A percentile compares a stretch with the other conserved stretches of the same genome.
These are phyloP conservation scores for Acrocalymma vagum DNA, from an alignment of 2,329 filamentous ascomycete species.

Conservation along the genomic window DNA sequence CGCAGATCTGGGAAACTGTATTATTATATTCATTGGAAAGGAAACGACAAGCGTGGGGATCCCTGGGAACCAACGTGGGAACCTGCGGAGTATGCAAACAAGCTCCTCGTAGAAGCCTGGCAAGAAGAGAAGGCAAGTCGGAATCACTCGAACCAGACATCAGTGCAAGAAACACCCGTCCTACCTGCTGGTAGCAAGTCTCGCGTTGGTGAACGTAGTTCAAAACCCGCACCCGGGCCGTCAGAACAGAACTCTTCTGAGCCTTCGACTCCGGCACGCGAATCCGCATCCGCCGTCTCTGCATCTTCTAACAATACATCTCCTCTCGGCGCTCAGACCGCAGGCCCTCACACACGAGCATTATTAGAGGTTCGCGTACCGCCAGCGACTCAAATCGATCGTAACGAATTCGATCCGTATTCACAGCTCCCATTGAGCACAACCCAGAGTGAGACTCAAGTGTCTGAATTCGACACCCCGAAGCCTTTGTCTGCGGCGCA, in stretches of 20 bases:
- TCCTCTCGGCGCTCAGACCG: conserved; percentile 4
- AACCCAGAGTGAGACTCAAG: conserved; percentile 4
- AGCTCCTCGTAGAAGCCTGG: conserved; percentile 44
- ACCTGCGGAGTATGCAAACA: conserved; percentile 43
- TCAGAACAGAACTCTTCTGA: conserved; percentile 1
- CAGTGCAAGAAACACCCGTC: conserved; percentile 4
- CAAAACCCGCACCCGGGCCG: conserved; percentile 6
- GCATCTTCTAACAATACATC: background rate
- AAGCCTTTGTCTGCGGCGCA: conserved; percentile 20
- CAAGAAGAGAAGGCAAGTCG: conserved; percentile 12
- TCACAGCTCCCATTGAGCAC: conserved; percentile 26
- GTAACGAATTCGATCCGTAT: conserved; percentile 27
- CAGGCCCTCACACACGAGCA: background rate
- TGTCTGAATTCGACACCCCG: conserved; percentile 26
- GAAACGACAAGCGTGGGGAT: conserved; percentile 58
- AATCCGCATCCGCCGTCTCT: background rate
- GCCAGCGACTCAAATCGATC: conserved; percentile 26
- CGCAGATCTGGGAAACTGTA: conserved; percentile 28
- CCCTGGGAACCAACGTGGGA: conserved; percentile 63
- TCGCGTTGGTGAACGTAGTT: conserved; percentile 27
- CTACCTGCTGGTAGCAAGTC: conserved; percentile 10
- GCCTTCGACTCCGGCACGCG: conserved; percentile 9
- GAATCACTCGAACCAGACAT: conserved; percentile 1
- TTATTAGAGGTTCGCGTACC: conserved; percentile 22
- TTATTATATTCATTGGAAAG: conserved; percentile 68